Conservation (phyloP, 1,139 yeast species). For the Arxiozyma telluris region DNA sequence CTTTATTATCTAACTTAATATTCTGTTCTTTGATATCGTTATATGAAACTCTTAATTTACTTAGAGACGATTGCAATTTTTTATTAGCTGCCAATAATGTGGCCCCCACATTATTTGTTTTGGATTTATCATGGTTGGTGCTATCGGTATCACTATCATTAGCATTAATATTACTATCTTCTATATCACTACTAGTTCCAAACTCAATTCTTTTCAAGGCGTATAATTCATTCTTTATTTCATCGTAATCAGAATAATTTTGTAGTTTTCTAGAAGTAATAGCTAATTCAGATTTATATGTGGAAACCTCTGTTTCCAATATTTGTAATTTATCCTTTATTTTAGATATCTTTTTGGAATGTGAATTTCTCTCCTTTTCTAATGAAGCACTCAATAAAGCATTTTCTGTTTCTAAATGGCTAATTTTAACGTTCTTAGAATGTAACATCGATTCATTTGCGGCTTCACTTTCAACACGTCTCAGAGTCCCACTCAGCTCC, state of each 20-base stretch:
- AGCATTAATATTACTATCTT: slow-evolving; percentile 9
- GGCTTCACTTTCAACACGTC: slow-evolving; percentile 33
- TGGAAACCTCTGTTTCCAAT: slow-evolving; percentile 39
- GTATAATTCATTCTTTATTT: slow-evolving; percentile 63
- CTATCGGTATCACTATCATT: slow-evolving; percentile 30
- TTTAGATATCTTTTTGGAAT: slow-evolving; percentile 31
- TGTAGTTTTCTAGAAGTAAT: slow-evolving; percentile 40
- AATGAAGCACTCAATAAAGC: slow-evolving; percentile 54
- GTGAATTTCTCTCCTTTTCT: slow-evolving; percentile 36
- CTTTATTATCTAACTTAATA: slow-evolving; percentile 14
- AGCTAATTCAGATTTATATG: slow-evolving; percentile 43
- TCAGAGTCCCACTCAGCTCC: slow-evolving; percentile 57
- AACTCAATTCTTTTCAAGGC: slow-evolving; percentile 69
- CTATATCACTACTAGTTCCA: slow-evolving; percentile 33
- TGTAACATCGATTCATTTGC: slow-evolving; percentile 29
- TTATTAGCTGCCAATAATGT: slow-evolving; percentile 35
- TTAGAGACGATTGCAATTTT: slow-evolving; percentile 35
- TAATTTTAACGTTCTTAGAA: slow-evolving; percentile 36
- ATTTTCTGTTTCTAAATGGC: slow-evolving; percentile 59
- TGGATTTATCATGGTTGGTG: slow-evolving; percentile 30
- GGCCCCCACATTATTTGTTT: slow-evolving; percentile 31
- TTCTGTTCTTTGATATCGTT: slow-evolving; percentile 22
- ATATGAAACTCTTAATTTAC: slow-evolving; percentile 29
- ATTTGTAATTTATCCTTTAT: slow-evolving; percentile 34
- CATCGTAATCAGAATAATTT: slow-evolving; percentile 58